These are phyloP conservation scores for Pichia insulana DNA, from an alignment of 805 yeast genomes.

Conservation along the genomic window DNA sequence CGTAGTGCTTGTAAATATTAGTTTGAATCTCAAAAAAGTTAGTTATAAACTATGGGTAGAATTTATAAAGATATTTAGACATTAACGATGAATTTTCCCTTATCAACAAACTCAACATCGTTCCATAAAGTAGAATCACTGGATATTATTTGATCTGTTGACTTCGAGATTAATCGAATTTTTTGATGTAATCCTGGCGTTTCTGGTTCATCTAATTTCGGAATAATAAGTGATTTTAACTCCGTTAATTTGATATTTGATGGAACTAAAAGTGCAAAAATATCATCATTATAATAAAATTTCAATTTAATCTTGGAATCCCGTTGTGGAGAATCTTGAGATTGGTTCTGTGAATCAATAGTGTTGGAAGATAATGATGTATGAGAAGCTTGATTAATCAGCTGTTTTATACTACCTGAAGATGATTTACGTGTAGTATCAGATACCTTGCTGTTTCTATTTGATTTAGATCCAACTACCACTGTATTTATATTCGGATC, in stretches of 20 bases:
- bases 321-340: not conserved
- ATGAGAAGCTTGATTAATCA: slow-evolving; percentile 8
- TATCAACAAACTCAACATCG: slow-evolving; percentile 22
- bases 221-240: slow-evolving; percentile 21
- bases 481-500: slow-evolving; percentile 19
- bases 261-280: slow-evolving; percentile 51
- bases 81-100: slow-evolving; percentile 27
- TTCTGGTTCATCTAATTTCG: slow-evolving; percentile 26
- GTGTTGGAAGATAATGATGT: not conserved
- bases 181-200: slow-evolving; percentile 17
- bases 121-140: slow-evolving; percentile 22
- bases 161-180: slow-evolving; percentile 23
- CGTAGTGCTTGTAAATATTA: slow-evolving; percentile 11
- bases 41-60: no score
- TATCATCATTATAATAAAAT: slow-evolving; percentile 73
- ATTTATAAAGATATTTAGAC: slow-evolving; percentile 14
- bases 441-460: not conserved
- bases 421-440: slow-evolving; percentile 1
- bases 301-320: slow-evolving; percentile 49
- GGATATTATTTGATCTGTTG: slow-evolving; percentile 17
- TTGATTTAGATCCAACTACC: not conserved
- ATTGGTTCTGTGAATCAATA: slow-evolving; percentile 1
- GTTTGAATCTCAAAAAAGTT: slow-evolving; percentile 1
- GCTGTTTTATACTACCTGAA: slow-evolving; percentile 5
- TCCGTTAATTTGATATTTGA: slow-evolving; percentile 18